Base-by-base conservation (phyloP, 2,329 filamentous ascomycete species). In the Calonectria crousiana region DNA sequence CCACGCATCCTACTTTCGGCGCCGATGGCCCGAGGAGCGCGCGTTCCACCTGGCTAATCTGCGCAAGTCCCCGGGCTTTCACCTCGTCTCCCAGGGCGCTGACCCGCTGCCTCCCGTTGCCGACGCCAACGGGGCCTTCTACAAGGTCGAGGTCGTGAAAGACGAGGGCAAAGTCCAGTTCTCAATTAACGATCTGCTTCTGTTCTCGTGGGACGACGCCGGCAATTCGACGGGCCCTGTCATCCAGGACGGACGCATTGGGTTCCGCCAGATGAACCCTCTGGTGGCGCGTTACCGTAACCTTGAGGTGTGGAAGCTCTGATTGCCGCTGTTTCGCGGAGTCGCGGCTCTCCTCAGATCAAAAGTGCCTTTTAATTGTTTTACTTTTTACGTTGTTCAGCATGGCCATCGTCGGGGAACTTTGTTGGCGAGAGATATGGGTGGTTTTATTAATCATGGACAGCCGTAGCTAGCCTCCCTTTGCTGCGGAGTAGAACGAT, bases 1-100 rank as follows among this genome's bases (percentile, higher is more conserved):
- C 1, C 78, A 80, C 10, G 76, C 76, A 2, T 80, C 78, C 4
- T 80, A 80, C 36, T 80, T 80, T 16, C 78, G 78, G 6, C 78
- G 78, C 5, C 73, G 78, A 34, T 80, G 78, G 78, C 76, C 77
- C 0, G 78, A 79, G 6, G 78, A 80, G 71, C 62, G 78, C 2
- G 78, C 76, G 0, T 80, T 80, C 6, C 77, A 78, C 26, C 71
- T 80, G 0, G 78, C 78, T 10, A 80, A 80, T 6, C 69, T 80
- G 23, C 65, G 78, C 11, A 80, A 80, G 36, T 80, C 78, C 1
- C 78, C 78, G 2, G 78, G 78, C 0, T 80, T 80, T 9, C 74
- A 80, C 16, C 74, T 80, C 20, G 78, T 80, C 13, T 53, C 77
- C 2, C 78, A 80, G 30, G 78, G 78, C 8, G 78, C 78, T 2